phyloP scores from a whole-genome alignment of 2,329 filamentous ascomycete genomes.

The Cladosporium sphaerospermum region DNA sequence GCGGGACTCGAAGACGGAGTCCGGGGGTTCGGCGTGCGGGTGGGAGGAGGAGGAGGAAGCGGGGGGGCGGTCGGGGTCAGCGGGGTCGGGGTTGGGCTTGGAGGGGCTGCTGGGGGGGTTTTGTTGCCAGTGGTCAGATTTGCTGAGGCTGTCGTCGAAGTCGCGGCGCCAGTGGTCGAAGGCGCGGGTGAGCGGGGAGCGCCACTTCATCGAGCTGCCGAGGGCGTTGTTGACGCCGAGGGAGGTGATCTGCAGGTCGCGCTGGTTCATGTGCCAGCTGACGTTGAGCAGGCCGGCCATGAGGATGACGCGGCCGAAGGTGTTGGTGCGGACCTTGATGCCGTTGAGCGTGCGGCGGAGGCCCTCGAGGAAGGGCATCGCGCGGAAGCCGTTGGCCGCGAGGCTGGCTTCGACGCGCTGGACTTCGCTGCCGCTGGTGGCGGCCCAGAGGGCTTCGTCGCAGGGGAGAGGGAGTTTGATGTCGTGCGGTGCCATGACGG shows the following conservation, averaged over 20 bases:
- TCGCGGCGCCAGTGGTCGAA: conserved; percentile 93
- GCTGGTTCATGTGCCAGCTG: conserved; percentile 95
- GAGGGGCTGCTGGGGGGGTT: conserved; percentile 24
- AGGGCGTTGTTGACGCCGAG: conserved; percentile 73
- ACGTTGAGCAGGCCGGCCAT: conserved; percentile 93
- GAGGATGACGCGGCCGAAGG: conserved; percentile 84
- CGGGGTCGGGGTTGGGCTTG: not conserved
- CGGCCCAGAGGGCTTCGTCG: conserved; percentile 88
- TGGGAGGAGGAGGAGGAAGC: conserved; percentile 24
- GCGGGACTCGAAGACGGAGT: conserved; percentile 77
- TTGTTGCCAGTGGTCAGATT: conserved; percentile 36
- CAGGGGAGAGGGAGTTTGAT: conserved; percentile 87
- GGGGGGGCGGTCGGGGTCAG: not conserved
- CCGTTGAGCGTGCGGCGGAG: conserved; percentile 82
- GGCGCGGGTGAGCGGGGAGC: conserved; percentile 72
- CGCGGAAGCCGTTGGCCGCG: conserved; percentile 73
- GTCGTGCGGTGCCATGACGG: conserved; percentile 94
- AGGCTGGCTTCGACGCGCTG: conserved; percentile 75
- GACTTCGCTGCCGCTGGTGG: conserved; percentile 80
- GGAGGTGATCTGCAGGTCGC: conserved; percentile 86
- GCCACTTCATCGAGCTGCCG: conserved; percentile 87
- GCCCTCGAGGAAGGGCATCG: conserved; percentile 81
- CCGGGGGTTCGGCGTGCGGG: conserved; percentile 42
- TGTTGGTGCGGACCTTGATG: conserved; percentile 82
- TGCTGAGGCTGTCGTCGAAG: conserved; percentile 75